These are phyloP conservation scores for Coemansia sp. DNA, from an alignment of 192 early-diverging fungal species.

Conservation along the genomic window DNA sequence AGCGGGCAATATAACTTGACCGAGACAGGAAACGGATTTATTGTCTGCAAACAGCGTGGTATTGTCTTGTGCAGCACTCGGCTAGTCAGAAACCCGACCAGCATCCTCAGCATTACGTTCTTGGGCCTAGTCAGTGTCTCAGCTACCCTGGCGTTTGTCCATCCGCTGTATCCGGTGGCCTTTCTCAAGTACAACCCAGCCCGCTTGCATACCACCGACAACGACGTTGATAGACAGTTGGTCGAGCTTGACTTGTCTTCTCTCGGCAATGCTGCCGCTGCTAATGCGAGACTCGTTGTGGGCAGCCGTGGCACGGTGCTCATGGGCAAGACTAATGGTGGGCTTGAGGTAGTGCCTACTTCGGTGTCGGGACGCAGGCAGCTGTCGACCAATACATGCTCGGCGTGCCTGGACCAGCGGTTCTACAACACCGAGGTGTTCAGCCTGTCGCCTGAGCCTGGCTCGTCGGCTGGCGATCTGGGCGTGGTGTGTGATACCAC, in stretches of 20 bases:
- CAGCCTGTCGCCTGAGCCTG: slow-evolving; percentile 7
- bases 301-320: slow-evolving; percentile 22
- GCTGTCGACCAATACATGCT: slow-evolving; percentile 19
- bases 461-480: background rate
- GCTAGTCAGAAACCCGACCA: slow-evolving; percentile 73
- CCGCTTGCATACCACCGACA: background rate
- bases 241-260: slow-evolving; percentile 5
- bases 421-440: slow-evolving; percentile 32
- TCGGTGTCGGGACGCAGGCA: slow-evolving; percentile 20
- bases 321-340: background rate
- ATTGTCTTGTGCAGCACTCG: slow-evolving; percentile 79
- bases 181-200: slow-evolving; percentile 36
- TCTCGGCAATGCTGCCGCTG: background rate
- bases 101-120: slow-evolving; percentile 83
- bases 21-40: slow-evolving; percentile 61
- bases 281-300: slow-evolving; percentile 2
- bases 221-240: background rate
- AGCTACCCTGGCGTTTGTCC: slow-evolving; percentile 75
- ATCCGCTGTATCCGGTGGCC: slow-evolving; percentile 65
- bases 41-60: slow-evolving; percentile 74
- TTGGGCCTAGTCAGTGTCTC: slow-evolving; percentile 78
- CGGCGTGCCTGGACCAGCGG: slow-evolving; percentile 19
- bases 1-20: slow-evolving; percentile 23
- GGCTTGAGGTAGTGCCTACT: background rate
- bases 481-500: slow-evolving; percentile 18